A percentile compares a stretch with the other conserved stretches of the same genome.
Conservation (phyloP, 371 early-diverging fungal species). For the Mortierella sp. region DNA sequence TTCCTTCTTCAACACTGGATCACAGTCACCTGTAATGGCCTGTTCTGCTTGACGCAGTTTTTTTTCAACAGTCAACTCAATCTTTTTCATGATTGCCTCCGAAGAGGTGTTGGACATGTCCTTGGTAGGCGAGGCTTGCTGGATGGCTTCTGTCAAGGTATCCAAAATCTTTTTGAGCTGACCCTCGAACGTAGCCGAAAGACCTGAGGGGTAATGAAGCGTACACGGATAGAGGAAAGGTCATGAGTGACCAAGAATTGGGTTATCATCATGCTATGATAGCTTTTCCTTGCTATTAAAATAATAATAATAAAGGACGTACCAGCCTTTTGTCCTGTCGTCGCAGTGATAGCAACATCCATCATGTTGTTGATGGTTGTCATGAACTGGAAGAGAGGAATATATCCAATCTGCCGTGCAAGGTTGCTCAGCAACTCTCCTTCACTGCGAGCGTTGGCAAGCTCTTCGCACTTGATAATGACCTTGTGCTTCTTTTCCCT, state of each 20-base stretch:
- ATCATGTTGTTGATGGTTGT: constrained; percentile 72
- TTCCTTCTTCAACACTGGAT: background rate
- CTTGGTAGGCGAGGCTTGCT: constrained; percentile 21
- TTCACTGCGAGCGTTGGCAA: constrained; percentile 77
- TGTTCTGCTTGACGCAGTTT: constrained; percentile 50
- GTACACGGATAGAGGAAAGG: background rate
- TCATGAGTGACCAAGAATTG: no score
- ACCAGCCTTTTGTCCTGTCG: constrained; percentile 87
- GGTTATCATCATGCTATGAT: no score
- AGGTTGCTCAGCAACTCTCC: constrained; percentile 70
- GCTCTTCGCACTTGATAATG: constrained; percentile 78
- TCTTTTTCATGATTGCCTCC: constrained; percentile 36
- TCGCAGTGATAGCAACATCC: constrained; percentile 82
- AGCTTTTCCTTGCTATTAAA: background rate
- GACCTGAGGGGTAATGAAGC: constrained; percentile 22
- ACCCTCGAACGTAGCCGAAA: constrained; percentile 65
- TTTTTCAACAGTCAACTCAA: constrained; percentile 26
- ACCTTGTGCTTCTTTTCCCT: constrained; percentile 69
- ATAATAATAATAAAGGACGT: background rate
- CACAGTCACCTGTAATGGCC: background rate
- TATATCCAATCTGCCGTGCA: constrained; percentile 81
- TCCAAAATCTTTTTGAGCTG: constrained; percentile 70
- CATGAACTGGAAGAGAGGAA: constrained; percentile 83
- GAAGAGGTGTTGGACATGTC: constrained; percentile 28
- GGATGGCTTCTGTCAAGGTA: constrained; percentile 60